phyloP scores from a whole-genome alignment of 805 yeast species.

The Candida ascalaphidarum region DNA sequence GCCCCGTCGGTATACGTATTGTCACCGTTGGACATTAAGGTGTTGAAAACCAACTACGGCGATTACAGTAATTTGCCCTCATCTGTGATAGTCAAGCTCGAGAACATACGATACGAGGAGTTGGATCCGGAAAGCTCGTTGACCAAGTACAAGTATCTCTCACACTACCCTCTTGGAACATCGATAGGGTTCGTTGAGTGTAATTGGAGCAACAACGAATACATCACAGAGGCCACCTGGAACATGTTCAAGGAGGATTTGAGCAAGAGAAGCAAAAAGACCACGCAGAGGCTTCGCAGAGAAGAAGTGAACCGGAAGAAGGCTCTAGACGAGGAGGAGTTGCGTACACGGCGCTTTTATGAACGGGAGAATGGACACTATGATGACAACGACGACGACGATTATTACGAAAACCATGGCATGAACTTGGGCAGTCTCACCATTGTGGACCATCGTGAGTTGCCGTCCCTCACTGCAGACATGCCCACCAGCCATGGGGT shows the following conservation, averaged over 20 bases:
- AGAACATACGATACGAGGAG: conserved; percentile 60
- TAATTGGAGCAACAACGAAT: conserved; percentile 53
- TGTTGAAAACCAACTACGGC: conserved; percentile 55
- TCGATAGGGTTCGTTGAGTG: conserved; percentile 78
- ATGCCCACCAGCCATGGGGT: conserved; percentile 3
- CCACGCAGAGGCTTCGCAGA: conserved; percentile 38
- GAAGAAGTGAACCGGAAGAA: conserved; percentile 55
- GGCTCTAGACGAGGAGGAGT: conserved; percentile 52
- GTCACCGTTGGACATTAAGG: conserved; percentile 72
- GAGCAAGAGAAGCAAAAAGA: conserved; percentile 43
- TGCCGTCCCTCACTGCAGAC: conserved; percentile 19
- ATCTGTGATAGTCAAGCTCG: conserved; percentile 51
- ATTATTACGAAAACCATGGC: conserved; percentile 4
- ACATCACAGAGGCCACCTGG: conserved; percentile 24
- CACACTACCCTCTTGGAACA: conserved; percentile 81
- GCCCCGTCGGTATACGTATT: conserved; percentile 56
- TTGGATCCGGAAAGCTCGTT: conserved; percentile 51
- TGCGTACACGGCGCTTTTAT: conserved; percentile 50
- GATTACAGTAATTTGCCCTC: conserved; percentile 62
- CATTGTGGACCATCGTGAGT: conserved; percentile 28
- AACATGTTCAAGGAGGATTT: conserved; percentile 47
- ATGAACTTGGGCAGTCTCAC: conserved; percentile 18
- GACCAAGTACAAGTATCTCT: conserved; percentile 61
- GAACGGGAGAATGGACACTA: conserved; percentile 46
- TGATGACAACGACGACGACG: conserved; percentile 9